These are phyloP conservation scores for Candida krabiensis DNA, from an alignment of 805 yeast genomes.

Conservation along the genomic window DNA sequence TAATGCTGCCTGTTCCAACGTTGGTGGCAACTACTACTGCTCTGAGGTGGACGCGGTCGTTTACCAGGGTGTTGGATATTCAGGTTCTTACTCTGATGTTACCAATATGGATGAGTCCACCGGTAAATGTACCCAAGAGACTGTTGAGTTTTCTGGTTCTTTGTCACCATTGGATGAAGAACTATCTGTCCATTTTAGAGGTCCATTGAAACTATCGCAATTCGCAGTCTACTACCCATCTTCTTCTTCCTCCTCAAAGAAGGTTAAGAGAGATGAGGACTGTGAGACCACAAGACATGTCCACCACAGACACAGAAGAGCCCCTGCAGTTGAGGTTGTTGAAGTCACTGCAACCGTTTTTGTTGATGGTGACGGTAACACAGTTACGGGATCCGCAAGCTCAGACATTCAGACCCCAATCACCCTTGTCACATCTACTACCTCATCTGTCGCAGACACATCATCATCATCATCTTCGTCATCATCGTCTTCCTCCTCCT, in stretches of 20 bases:
- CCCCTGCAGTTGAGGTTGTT: constrained; percentile 61
- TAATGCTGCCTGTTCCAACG: constrained; percentile 33
- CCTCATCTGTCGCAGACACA: constrained; percentile 25
- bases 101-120: constrained; percentile 61
- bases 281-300: constrained; percentile 45
- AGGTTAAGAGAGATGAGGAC: constrained; percentile 37
- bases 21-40: constrained; percentile 85
- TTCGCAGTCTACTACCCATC: constrained; percentile 88
- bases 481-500: constrained; percentile 36
- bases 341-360: constrained; percentile 78
- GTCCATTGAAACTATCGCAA: constrained; percentile 76
- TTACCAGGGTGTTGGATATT: constrained; percentile 71
- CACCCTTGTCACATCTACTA: constrained; percentile 28
- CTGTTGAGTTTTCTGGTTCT: constrained; percentile 63
- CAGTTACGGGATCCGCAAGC: constrained; percentile 29
- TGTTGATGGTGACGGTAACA: constrained; percentile 60
- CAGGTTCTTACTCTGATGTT: constrained; percentile 76
- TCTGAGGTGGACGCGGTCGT: constrained; percentile 54
- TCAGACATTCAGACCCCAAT: constrained; percentile 20
- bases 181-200: constrained; percentile 86
- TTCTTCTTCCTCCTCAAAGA: constrained; percentile 38
- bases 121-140: constrained; percentile 67
- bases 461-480: constrained; percentile 17
- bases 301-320: constrained; percentile 58
- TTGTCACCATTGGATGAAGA: constrained; percentile 85